Base-by-base conservation (phyloP, 495 filamentous ascomycete species). In the Saxispiralis lemnorum region DNA sequence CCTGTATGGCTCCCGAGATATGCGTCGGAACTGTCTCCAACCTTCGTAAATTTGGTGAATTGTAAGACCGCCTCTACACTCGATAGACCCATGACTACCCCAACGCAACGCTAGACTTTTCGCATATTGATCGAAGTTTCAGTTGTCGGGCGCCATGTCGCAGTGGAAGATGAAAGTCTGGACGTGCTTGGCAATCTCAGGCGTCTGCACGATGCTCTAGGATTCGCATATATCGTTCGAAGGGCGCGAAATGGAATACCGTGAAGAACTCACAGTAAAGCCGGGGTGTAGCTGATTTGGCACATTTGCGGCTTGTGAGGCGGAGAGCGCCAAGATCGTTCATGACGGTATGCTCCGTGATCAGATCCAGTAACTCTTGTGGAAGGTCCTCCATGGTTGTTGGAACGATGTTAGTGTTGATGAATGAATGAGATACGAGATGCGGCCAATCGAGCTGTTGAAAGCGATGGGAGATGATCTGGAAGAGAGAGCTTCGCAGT, bases 91-190 rank as follows among this genome's bases (percentile, higher is more conserved):
- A 28, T 4, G 9, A 28, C 9, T 28, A 28, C 5, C 24, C 9
- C 24, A 28, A 9, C 9, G 5, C 5, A 9, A 4, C 24, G 24
- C 24, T 28, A 28, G 24, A 4, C 9, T 9, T 28, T 4, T 28
- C 5, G 24, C 24, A 9, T 28, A 28, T 9, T 4, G 4, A 4
- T 28, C 9, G 5, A 4, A 28, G 5, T 28, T 16, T 16, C 36
- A 17, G 36, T 18, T 18, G 38, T 19, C 6, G 1, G 46, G 46
- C 6, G 43, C 14, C 13, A 43, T 12, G n/a, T 48, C 46, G 39
- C 13, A 24, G 31, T 35, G 35, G 34, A 48, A 42, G 11, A 40
- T 48, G 40, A 48, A 38, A 9, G 10, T 30, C 16, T 38, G 36
- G 4, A 48, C 33, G 34, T 43, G 33, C 34, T 37, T 48, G 11